Percentiles rank a stretch among this genome's conserved stretches.
Evolutionary conservation across 352 stramenopile genomes (phyloP).

Genomic region (Plasmopara muralis): DNA sequence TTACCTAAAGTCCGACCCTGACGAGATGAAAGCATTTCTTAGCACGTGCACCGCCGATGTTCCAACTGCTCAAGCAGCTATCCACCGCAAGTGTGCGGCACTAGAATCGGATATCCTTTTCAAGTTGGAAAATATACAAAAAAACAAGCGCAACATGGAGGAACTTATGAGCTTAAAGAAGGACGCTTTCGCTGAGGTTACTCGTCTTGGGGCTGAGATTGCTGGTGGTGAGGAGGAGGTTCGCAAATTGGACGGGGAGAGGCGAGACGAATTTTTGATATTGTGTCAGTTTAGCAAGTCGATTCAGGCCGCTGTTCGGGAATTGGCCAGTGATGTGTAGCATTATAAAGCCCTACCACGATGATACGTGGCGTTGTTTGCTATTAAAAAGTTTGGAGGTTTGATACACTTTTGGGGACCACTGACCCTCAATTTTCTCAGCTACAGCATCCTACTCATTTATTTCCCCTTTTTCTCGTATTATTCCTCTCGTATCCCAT

Average conservation of each 20-base stretch:
- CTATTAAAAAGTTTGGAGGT: too few species aligned
- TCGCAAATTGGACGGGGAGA: slow-evolving; percentile 36
- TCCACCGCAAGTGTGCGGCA: slow-evolving; percentile 42
- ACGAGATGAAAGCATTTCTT: slow-evolving; percentile 37
- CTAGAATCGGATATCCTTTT: slow-evolving; percentile 36
- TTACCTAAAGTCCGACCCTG: slow-evolving; percentile 37
- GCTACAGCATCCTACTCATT: too few species aligned
- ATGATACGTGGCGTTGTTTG: background rate
- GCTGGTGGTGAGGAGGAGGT: slow-evolving; percentile 31
- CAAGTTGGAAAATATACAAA: slow-evolving; percentile 26
- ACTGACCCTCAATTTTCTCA: too few species aligned
- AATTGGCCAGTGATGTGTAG: slow-evolving; percentile 18
- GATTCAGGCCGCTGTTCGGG: slow-evolving; percentile 35
- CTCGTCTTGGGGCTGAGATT: slow-evolving; percentile 44
- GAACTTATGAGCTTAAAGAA: slow-evolving; percentile 48
- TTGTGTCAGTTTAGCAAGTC: slow-evolving; percentile 49
- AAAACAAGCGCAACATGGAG: slow-evolving; percentile 45
- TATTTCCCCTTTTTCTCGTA: too few species aligned
- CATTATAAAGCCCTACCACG: background rate
- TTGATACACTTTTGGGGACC: too few species aligned
- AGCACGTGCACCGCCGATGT: slow-evolving; percentile 34
- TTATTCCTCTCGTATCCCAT: too few species aligned
- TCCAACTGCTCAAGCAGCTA: slow-evolving; percentile 34
- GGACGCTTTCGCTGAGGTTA: slow-evolving; percentile 44
- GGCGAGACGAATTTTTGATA: slow-evolving; percentile 36